These are phyloP conservation scores for Pochonia chlamydosporia DNA, from an alignment of 2,329 filamentous ascomycete species.

Conservation along the genomic window DNA sequence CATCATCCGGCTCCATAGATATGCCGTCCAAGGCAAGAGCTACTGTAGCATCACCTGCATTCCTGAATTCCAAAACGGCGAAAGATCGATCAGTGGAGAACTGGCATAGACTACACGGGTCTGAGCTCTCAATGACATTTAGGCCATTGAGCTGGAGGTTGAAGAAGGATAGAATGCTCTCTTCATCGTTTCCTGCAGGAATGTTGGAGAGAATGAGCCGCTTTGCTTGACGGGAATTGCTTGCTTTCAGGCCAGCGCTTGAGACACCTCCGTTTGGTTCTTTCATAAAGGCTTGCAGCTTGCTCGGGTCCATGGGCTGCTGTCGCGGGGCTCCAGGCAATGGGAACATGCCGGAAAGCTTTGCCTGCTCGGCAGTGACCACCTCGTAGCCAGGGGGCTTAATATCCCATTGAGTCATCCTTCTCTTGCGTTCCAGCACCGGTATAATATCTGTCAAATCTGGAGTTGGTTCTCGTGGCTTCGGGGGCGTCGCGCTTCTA, in stretches of 20 bases:
- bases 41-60: slow-evolving; percentile 80
- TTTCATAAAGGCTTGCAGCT: slow-evolving; percentile 92
- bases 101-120: slow-evolving; percentile 81
- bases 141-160: slow-evolving; percentile 96
- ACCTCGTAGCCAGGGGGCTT: slow-evolving; percentile 98
- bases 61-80: slow-evolving; percentile 87
- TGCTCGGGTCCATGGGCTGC: slow-evolving; percentile 90
- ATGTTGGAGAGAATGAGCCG: slow-evolving; percentile 85
- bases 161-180: slow-evolving; percentile 77
- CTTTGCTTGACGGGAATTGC: slow-evolving; percentile 90
- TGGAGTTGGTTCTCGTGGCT: slow-evolving; percentile 92
- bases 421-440: slow-evolving; percentile 79
- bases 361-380: slow-evolving; percentile 96
- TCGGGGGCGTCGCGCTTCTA: slow-evolving; percentile 72
- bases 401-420: slow-evolving; percentile 98
- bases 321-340: slow-evolving; percentile 91
- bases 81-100: slow-evolving; percentile 74
- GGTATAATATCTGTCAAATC: slow-evolving; percentile 85
- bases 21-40: slow-evolving; percentile 87
- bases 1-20: slow-evolving; percentile 71
- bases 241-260: slow-evolving; percentile 79
- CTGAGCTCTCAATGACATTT: slow-evolving; percentile 77
- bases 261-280: slow-evolving; percentile 69
- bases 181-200: slow-evolving; percentile 66
- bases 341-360: slow-evolving; percentile 98